Evolutionary conservation across 441 rosid genomes (phyloP).

Genomic region (Aquilaria agallochum): DNA sequence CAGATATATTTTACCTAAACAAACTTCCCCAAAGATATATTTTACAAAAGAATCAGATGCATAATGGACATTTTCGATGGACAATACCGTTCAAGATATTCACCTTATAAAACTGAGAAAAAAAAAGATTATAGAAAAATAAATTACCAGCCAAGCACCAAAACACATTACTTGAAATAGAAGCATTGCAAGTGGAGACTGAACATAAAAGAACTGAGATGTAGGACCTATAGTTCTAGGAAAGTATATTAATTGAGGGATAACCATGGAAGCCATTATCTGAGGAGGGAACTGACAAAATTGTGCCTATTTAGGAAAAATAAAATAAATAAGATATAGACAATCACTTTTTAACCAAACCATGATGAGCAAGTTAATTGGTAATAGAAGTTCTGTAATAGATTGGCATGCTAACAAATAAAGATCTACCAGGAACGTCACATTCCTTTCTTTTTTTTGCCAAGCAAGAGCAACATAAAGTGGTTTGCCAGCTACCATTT

Average conservation of each 20-base stretch:
- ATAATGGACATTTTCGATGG: too few species aligned
- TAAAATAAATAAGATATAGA: not conserved
- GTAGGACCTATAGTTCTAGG: conserved; percentile 61
- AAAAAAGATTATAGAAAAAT: not conserved
- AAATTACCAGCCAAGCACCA: not conserved
- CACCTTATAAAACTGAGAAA: not conserved
- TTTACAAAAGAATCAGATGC: too few species aligned
- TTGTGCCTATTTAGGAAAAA: conserved; percentile 39
- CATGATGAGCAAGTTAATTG: not conserved
- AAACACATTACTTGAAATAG: conserved; percentile 49
- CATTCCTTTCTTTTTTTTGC: conserved; percentile 57
- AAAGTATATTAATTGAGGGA: conserved; percentile 60
- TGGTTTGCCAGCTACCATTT: conserved; percentile 65
- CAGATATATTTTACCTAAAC: too few species aligned
- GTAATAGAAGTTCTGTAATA: not conserved
- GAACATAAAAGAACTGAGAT: conserved; percentile 52
- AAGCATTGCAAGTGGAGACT: conserved; percentile 54
- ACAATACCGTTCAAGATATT: too few species aligned
- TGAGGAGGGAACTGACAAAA: conserved; percentile 61
- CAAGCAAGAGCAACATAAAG: conserved; percentile 72
- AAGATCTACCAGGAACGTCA: conserved; percentile 34
- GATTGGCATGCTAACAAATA: too few species aligned
- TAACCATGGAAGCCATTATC: conserved; percentile 38
- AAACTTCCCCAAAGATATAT: too few species aligned
- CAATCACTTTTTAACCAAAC: not conserved